A percentile compares a stretch with the other conserved stretches of the same genome.
Conservation (phyloP, 805 yeast genomes). For the Lipomyces lipofer region DNA sequence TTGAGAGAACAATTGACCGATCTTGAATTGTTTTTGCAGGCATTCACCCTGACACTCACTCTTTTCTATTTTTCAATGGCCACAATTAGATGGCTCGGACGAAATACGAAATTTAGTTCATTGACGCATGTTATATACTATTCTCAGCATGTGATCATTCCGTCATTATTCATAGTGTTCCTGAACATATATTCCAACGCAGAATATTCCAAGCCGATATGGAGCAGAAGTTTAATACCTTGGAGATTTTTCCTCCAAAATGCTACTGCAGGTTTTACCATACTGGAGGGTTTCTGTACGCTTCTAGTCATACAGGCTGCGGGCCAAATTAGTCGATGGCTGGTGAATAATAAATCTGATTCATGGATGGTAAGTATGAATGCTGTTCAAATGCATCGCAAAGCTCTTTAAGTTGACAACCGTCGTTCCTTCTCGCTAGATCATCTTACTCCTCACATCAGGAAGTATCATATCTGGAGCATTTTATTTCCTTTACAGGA, state of each 20-base stretch:
- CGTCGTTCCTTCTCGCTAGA: conserved; percentile 31
- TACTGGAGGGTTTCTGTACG: conserved; percentile 91
- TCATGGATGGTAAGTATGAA: conserved; percentile 54
- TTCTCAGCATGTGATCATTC: conserved; percentile 78
- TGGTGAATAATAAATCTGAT: conserved; percentile 52
- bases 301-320: conserved; percentile 87
- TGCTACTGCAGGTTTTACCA: conserved; percentile 85
- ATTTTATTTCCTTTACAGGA: conserved; percentile 75
- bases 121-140: conserved; percentile 56
- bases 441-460: conserved; percentile 67
- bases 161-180: conserved; percentile 69
- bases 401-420: background rate
- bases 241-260: conserved; percentile 76
- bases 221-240: conserved; percentile 50
- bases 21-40: conserved; percentile 31
- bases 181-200: conserved; percentile 39
- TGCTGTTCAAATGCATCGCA: background rate
- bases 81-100: conserved; percentile 59
- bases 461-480: conserved; percentile 76
- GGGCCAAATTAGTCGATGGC: conserved; percentile 78
- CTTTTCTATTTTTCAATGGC: conserved; percentile 70
- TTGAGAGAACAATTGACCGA: background rate
- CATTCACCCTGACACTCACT: conserved; percentile 74
- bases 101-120: conserved; percentile 42
- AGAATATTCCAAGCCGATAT: conserved; percentile 31